phyloP scores from a whole-genome alignment of 1,284 basidiomycete genomes.

The Cutaneotrichosporon sp. region DNA sequence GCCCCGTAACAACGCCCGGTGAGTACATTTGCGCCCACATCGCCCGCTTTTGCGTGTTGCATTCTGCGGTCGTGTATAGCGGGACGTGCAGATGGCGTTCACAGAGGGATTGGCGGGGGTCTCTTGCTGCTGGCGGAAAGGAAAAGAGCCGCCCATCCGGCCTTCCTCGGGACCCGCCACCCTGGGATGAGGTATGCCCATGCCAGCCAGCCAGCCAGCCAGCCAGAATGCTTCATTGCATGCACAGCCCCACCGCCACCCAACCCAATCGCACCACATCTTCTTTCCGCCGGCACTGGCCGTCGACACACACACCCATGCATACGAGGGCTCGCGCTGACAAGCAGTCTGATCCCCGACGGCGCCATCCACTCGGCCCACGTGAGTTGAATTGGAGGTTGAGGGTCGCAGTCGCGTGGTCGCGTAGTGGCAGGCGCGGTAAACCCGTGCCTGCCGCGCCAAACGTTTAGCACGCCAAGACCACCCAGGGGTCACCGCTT shows the following conservation, averaged over 20 bases:
- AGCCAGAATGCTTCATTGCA: neutral
- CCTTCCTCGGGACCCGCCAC: too few relatives aligned
- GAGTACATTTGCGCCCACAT: slow-evolving; percentile 14
- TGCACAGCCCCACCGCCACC: neutral
- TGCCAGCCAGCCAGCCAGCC: too few relatives aligned
- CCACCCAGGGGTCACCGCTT: too few relatives aligned
- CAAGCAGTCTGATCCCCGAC: slow-evolving; percentile 48
- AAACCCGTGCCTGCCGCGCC: slow-evolving; percentile 3
- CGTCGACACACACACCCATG: neutral
- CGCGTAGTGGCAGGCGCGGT: too few relatives aligned
- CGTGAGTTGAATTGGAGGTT: slow-evolving; percentile 25
- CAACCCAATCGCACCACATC: neutral
- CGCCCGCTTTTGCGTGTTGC: neutral
- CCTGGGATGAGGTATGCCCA: too few relatives aligned
- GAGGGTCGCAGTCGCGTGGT: slow-evolving; percentile 22
- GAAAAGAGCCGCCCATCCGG: too few relatives aligned
- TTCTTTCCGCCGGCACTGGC: neutral
- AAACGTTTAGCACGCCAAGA: neutral
- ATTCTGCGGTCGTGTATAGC: too few relatives aligned
- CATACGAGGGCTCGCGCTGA: slow-evolving; percentile 6
- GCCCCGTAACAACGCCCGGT: slow-evolving; percentile 43
- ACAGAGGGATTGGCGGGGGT: too few relatives aligned
- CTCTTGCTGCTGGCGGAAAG: too few relatives aligned
- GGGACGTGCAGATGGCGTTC: too few relatives aligned
- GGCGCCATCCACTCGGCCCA: slow-evolving; percentile 48